Base-by-base conservation (phyloP, 2,329 filamentous ascomycete genomes). In the Calycina herbarum region DNA sequence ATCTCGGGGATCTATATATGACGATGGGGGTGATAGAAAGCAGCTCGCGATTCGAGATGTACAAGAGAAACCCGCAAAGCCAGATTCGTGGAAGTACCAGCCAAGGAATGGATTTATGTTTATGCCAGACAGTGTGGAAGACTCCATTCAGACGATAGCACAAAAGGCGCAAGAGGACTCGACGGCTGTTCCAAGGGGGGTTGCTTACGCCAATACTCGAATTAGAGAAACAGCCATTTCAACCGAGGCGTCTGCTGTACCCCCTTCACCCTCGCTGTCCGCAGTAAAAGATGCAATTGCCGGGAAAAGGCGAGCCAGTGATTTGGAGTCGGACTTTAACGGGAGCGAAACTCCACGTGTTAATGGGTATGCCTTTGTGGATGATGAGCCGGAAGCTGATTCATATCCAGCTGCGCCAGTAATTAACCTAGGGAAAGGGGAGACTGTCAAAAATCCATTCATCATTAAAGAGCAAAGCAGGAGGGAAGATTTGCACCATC, bases 361-460 rank as follows among this genome's bases (percentile, higher is more conserved):
- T 0, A 96, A 96, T 69, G 95, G 95, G 1, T 99, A 97, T 76
- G 86, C 93, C 0, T 98, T 97, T 78, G 94, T 99, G 42, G 93
- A 97, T 71, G 93, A 96, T 64, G 91, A 90, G 51, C 85, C 86
- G 0, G 83, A 83, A 17, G 73, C 82, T 62, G 82, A 82, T 61
- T 71, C 77, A 8, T 79, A 80, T 17, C 71, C 74, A 1, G 54
- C 74, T n/a, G 68, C 75, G 57, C 78, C 81, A n/a, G 69, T 80
- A 68, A 82, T 90, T 73, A 79, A 88, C 63, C 79, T 91, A 7
- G 84, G 87, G 1, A 80, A 84, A 10, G 83, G 85, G 15, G 83
- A 88, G 73, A 77, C 85, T n/a, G 86, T 85, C 0, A 87, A 87
- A 0, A 96, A 90, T 69, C 93, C 92, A 0, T 98, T 98, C 77